phyloP scores from a whole-genome alignment of 768 basidiomycete species.

The Mycena latifolia region DNA sequence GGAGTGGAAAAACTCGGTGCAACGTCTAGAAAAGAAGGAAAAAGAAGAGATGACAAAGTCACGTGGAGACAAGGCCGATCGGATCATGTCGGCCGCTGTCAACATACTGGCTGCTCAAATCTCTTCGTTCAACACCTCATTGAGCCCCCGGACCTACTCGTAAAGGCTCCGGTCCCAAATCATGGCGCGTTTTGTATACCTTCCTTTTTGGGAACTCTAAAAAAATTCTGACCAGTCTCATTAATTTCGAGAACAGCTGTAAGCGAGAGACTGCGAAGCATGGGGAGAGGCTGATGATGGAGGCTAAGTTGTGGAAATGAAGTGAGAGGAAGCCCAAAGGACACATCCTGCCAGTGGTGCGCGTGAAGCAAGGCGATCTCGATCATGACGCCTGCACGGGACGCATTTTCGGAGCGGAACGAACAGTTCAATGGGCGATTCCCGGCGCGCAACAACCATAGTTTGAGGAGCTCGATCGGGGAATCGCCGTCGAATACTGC shows the following conservation, averaged over 20 bases:
- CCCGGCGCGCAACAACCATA: slow-evolving; percentile 5
- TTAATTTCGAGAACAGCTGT: too few species aligned
- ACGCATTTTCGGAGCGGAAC: not conserved
- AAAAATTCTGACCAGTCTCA: too few species aligned
- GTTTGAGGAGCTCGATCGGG: not conserved
- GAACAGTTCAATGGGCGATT: not conserved
- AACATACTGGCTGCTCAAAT: too few species aligned
- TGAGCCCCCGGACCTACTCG: too few species aligned
- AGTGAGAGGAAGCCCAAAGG: too few species aligned
- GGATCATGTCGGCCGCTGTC: not conserved
- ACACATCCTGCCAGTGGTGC: slow-evolving; percentile 5
- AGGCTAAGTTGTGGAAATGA: too few species aligned
- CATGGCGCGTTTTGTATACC: too few species aligned
- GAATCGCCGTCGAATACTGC: not conserved
- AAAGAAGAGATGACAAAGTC: not conserved
- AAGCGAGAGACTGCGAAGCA: not conserved
- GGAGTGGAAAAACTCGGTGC: too few species aligned
- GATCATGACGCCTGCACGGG: not conserved
- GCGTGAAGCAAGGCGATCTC: not conserved
- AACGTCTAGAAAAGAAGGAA: too few species aligned
- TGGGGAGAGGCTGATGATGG: not conserved
- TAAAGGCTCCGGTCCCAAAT: too few species aligned
- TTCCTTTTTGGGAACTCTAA: too few species aligned
- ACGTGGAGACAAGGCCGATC: not conserved
- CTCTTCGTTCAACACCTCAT: too few species aligned